A percentile compares a stretch with the other conserved stretches of the same genome.
These are phyloP conservation scores for Colletotrichum limetticola DNA, from an alignment of 2,329 filamentous ascomycete species.

Conservation along the genomic window DNA sequence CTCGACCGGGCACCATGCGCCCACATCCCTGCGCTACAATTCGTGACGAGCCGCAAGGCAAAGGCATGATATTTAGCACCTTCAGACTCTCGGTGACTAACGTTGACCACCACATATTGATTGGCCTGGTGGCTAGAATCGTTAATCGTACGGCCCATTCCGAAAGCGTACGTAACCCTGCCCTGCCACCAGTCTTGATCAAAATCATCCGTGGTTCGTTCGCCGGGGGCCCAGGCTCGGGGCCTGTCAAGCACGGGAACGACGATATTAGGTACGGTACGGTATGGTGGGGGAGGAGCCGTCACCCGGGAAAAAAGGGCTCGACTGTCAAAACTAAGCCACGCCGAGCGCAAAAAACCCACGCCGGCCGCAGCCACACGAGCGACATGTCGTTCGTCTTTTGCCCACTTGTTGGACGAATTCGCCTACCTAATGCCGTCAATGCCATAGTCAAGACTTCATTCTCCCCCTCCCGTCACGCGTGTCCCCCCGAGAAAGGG, in stretches of 20 bases:
- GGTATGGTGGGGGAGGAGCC: background rate
- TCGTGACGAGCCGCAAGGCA: background rate
- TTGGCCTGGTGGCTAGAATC: background rate
- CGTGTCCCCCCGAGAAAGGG: background rate
- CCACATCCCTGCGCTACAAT: background rate
- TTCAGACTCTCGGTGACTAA: too few species aligned
- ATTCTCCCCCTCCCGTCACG: too few species aligned
- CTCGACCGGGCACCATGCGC: background rate
- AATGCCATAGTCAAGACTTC: background rate
- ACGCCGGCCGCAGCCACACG: background rate
- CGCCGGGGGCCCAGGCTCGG: background rate
- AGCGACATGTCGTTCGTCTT: conserved; percentile 7
- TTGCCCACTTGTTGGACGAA: background rate
- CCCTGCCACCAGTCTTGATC: background rate
- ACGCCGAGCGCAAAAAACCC: background rate
- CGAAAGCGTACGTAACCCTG: background rate
- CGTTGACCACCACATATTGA: too few species aligned
- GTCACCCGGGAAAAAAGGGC: background rate
- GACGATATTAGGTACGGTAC: background rate
- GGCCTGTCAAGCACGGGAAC: background rate
- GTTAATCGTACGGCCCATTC: background rate
- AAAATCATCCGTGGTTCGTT: background rate
- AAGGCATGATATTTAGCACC: background rate
- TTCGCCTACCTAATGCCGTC: background rate
- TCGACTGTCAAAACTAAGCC: conserved; percentile 1